phyloP scores from a whole-genome alignment of 305 asterid species.

The Rubia peregrina region DNA sequence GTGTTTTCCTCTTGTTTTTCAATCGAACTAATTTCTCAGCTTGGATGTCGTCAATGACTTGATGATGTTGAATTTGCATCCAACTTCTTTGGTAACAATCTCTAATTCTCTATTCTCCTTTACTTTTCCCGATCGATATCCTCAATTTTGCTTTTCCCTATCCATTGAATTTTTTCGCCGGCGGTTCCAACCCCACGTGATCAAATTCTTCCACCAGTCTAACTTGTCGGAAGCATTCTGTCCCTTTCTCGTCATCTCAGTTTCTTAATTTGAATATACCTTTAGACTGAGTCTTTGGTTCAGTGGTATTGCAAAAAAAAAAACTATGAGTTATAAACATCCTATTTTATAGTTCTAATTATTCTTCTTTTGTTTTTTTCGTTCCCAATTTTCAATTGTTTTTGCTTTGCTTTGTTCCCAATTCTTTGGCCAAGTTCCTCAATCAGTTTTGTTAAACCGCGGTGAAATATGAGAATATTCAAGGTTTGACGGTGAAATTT shows the following conservation, averaged over 20 bases:
- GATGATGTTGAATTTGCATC: neutral
- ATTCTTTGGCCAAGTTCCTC: too few species aligned
- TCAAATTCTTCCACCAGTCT: neutral
- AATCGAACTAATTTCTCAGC: neutral
- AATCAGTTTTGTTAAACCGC: too few species aligned
- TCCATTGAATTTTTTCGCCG: neutral
- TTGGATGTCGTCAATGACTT: neutral
- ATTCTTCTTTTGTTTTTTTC: too few species aligned
- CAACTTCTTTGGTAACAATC: neutral
- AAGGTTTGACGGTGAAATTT: too few species aligned
- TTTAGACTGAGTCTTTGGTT: neutral
- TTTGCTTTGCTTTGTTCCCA: too few species aligned
- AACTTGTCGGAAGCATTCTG: neutral
- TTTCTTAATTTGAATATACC: neutral
- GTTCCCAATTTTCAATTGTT: too few species aligned
- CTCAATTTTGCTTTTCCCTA: neutral
- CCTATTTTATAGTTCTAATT: too few species aligned
- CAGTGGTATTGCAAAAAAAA: too few species aligned
- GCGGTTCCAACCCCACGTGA: neutral
- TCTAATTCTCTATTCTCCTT: neutral
- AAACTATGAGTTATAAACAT: too few species aligned
- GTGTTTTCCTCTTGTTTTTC: too few species aligned
- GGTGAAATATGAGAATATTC: too few species aligned
- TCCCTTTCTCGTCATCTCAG: neutral
- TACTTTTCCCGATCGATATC: neutral